Evolutionary conservation across 2,329 filamentous ascomycete genomes (phyloP), one percentile per base, ranked within the genome.

Genomic region (Colletotrichum euphorbiae): DNA sequence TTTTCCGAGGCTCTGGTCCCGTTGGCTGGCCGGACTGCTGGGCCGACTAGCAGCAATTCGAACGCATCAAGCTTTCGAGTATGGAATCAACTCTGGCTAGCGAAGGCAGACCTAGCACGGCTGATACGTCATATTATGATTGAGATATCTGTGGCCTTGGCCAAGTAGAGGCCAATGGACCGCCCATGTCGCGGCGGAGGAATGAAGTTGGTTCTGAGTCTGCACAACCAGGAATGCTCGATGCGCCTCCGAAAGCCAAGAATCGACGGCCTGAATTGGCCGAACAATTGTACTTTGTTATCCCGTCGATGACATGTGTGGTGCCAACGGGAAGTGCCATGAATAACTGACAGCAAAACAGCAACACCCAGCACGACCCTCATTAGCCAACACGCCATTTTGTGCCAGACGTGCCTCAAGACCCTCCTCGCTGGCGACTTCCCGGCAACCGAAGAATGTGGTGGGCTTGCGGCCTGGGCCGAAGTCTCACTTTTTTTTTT

Each of bases 371-470:
- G 24, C 19, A 67, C 55, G 58, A 51, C 56, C 40, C 43, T 40
- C 40, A 43, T 52, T 43, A 57, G 45, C 51, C 64, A 67, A 54
- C 52, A 52, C 52, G 61, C 61, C 48, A 68, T 59, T 65, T 54
- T 59, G 38, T 65, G 46, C 65, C 54, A 65, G 46, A 62, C 33
- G 28, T 65, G 65, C 65, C 65, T 67, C 65, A 65, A 59, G 46
- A 65, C 65, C 65, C 65, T 68, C 62, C 46, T 65, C 17, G 40
- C 52, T 59, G 61, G 4, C 52, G 45, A 58, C 48, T 40, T 65
- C 65, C 61, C 52, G 61, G 61, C 65, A 65, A 68, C 65, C 65
- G 65, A 68, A 54, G 54, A 68, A 68, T 68, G 65, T 31, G 52
- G 45, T 28, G 52, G 56, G 65, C 52, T 48, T 56, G 17, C 40